These are phyloP conservation scores for Massarina eburnea DNA, from an alignment of 2,329 filamentous ascomycete genomes.

Conservation along the genomic window DNA sequence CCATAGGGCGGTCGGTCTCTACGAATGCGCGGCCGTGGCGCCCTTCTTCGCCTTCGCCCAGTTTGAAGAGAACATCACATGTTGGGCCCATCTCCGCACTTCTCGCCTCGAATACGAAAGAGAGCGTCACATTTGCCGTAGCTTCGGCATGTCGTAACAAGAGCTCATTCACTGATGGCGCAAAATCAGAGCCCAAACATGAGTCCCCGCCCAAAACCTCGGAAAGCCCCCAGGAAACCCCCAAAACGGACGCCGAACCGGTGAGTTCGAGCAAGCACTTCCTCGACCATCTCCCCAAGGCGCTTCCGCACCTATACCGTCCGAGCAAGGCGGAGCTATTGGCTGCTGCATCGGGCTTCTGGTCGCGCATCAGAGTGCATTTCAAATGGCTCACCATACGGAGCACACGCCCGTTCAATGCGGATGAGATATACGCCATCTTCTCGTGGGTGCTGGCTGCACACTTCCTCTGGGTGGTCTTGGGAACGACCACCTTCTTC, in stretches of 20 bases:
- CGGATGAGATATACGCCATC: constrained; percentile 94
- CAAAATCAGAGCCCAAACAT: constrained; percentile 23
- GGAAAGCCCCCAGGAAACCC: constrained; percentile 17
- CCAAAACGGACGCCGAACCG: constrained; percentile 24
- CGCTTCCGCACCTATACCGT: constrained; percentile 72
- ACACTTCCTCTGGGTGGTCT: constrained; percentile 91
- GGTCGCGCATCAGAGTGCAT: constrained; percentile 82
- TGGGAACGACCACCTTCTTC: constrained; percentile 96
- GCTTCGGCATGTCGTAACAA: constrained; percentile 40
- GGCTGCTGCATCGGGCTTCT: constrained; percentile 88
- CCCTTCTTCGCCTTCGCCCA: constrained; percentile 4
- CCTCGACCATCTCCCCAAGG: constrained; percentile 55
- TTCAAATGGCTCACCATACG: constrained; percentile 98
- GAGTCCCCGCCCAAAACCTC: constrained; percentile 28
- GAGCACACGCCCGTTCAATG: constrained; percentile 90
- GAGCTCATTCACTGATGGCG: constrained; percentile 37
- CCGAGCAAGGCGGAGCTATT: constrained; percentile 93
- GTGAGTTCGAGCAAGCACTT: constrained; percentile 47
- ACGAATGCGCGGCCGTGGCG: constrained; percentile 9
- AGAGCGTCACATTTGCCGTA: constrained; percentile 27
- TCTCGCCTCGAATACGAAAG: constrained; percentile 12
- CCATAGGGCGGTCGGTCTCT: constrained; percentile 11
- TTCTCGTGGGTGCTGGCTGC: constrained; percentile 93
- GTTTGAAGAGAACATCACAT: constrained; percentile 18
- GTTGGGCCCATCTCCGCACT: constrained; percentile 12